These are phyloP conservation scores for Suhomyces chickasaworum DNA, from an alignment of 1,139 yeast genomes.

Conservation along the genomic window DNA sequence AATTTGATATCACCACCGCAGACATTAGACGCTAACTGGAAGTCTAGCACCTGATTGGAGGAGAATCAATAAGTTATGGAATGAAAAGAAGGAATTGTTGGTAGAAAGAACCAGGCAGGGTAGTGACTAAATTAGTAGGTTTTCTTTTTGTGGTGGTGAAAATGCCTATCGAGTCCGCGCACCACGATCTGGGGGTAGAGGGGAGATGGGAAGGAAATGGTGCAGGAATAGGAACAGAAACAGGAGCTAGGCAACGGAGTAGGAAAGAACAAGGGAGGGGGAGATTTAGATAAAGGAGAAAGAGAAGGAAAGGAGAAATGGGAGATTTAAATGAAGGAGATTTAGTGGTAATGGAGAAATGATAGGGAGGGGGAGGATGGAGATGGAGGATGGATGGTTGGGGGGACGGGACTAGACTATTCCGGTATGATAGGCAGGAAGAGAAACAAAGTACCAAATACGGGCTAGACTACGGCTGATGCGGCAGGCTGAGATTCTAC, in stretches of 20 bases:
- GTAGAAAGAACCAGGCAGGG: background rate
- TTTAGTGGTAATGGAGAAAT: too few relatives aligned
- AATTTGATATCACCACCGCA: slow-evolving; percentile 13
- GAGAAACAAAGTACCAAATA: too few relatives aligned
- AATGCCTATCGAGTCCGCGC: slow-evolving; percentile 1
- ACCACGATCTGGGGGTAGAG: slow-evolving; percentile 2
- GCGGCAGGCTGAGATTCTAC: background rate
- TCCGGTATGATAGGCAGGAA: too few relatives aligned
- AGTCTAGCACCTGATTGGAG: background rate
- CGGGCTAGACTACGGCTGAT: background rate
- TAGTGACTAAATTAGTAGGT: slow-evolving; percentile 3
- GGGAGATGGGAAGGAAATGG: background rate
- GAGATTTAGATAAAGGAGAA: too few relatives aligned
- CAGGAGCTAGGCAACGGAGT: background rate
- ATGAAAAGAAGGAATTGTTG: background rate
- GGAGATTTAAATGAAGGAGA: background rate
- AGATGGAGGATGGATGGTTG: background rate
- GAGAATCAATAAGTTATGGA: background rate
- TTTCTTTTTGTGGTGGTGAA: slow-evolving; percentile 6
- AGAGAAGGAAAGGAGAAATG: background rate
- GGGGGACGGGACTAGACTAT: background rate
- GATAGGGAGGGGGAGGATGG: background rate
- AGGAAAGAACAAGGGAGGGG: slow-evolving; percentile 1
- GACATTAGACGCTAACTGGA: slow-evolving; percentile 3
- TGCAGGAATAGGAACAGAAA: background rate